Evolutionary conservation across 1,284 basidiomycete genomes (phyloP), one percentile per base, ranked within the genome.

Genomic region (Pisolithus thermaeus): DNA sequence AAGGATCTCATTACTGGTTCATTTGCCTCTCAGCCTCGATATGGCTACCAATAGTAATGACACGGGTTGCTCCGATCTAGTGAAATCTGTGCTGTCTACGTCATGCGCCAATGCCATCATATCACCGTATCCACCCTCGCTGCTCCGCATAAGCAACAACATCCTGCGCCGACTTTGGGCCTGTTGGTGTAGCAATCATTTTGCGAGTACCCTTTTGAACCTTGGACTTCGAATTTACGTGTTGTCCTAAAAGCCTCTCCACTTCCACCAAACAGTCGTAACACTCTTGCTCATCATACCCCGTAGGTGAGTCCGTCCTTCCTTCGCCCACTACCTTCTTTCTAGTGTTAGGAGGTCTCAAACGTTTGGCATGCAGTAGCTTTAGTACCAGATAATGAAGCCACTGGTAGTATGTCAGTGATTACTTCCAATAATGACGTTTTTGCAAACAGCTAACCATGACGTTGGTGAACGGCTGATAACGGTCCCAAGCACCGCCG

Each of bases 381-480:
- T 93, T 92, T 48, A 71, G 68, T 12, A 69, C 67, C 44, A 94
- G 73, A 66, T 93, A 92, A 58, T 91, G 87, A 20, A 94, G 71
- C 91, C 92, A 94, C 89, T 92, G 56, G 35, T 30, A 52, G 37
- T 51, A 45, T 39, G 40, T 49, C 30, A 51, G 46, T 57, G 36
- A 43, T 52, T 56, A 35, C 46, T 35, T 47, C 40, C 30, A 25
- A 35, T 8, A 7, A 22, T 18, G 28, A 20, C 5, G 11, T 16
- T 36, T 5, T 18, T 20, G 44, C 27, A 39, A 46, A 27, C 25
- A 4, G 25, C 25, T 27, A 27, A 27, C 93, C 79, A 97, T 83
- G 39, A 96, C 81, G 62, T 97, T 97, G 5, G 92, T 95, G 9
- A 87, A 66, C 0, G 93, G 91, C 47, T 80, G 76, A 64, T 82